Base-by-base conservation (phyloP, 805 yeast genomes). In the Ogataea saltuana region DNA sequence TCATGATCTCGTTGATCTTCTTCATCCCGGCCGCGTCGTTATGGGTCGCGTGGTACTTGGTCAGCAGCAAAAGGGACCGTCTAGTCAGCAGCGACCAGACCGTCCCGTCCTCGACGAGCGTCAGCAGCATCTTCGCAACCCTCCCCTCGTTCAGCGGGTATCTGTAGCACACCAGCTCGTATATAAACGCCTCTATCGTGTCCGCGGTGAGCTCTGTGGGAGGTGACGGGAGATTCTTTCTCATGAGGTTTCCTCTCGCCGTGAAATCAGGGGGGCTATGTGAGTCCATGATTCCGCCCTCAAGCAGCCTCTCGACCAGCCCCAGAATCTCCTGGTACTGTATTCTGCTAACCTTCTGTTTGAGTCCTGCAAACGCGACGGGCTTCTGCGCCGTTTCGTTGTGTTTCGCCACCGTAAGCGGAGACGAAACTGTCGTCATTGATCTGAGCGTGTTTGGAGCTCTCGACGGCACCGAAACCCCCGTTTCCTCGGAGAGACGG, bases 211-310 rank as follows among this genome's bases (percentile, higher is more conserved):
- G 18, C 18, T 18, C 12, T 7, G 17, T 19, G 12, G 31, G 31
- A 3, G 32, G 32, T 9, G 22, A 20, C 15, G 39, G 39, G 12
- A 36, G 32, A 12, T 36, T 36, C 29, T 34, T 13, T 23, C 38
- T 15, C 38, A 34, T 29, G 5, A 25, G 4, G n/a, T 23, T 23
- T 2, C 38, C 38, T 12, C 22, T 15, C 4, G 26, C 19, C 9
- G 11, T 11, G 28, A 31, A 15, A 19, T 33, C 28, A 6, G 36
- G 21, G 26, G n/a, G n/a, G n/a, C n/a, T n/a, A n/a, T n/a, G n/a
- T n/a, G n/a, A n/a, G n/a, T n/a, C n/a, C n/a, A n/a, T n/a, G n/a
- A n/a, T n/a, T n/a, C n/a, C n/a, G n/a, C n/a, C n/a, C n/a, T 6
- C 6, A 23, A 34, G 9, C 21, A 34, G 21, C 22, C n/a, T 9